Conservation (phyloP, 306 rosid species). For the Dryas octopetala region DNA sequence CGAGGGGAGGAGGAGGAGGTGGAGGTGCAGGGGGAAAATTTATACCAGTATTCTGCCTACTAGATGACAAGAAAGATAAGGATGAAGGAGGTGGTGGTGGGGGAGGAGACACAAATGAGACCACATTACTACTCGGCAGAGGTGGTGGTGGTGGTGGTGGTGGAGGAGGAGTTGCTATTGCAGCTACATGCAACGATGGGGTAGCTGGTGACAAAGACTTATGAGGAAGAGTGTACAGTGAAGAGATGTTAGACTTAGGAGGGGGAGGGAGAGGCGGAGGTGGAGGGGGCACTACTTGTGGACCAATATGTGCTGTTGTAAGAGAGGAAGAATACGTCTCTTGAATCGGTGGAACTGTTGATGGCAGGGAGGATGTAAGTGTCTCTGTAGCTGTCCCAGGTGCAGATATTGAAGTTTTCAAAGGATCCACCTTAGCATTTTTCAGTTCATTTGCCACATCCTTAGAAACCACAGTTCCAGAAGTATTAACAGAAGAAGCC, state of each 20-base stretch:
- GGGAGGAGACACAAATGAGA: neutral
- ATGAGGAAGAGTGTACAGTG: neutral
- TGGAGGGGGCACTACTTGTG: conserved; percentile 29
- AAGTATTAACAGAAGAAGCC: conserved; percentile 43
- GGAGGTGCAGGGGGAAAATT: conserved; percentile 52
- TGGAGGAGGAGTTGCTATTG: conserved; percentile 22
- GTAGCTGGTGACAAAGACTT: conserved; percentile 17
- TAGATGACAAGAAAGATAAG: conserved; percentile 17
- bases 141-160: conserved; percentile 26
- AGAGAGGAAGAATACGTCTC: conserved; percentile 35
- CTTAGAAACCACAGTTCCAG: conserved; percentile 30
- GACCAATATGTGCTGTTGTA: conserved; percentile 25
- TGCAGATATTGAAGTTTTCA: conserved; percentile 49
- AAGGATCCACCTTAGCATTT: conserved; percentile 37
- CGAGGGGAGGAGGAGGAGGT: conserved; percentile 19
- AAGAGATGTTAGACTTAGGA: conserved; percentile 11
- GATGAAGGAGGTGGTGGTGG: conserved; percentile 31
- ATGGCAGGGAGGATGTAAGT: conserved; percentile 39
- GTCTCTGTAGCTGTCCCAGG: conserved; percentile 48
- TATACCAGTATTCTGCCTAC: conserved; percentile 17
- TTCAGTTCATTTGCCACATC: conserved; percentile 49
- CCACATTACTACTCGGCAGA: neutral
- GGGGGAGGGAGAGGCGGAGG: conserved; percentile 21
- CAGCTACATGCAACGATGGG: conserved; percentile 24
- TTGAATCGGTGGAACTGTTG: conserved; percentile 32